Conservation (phyloP, 495 filamentous ascomycete species). For the Lasiosphaeriaceae sp. region DNA sequence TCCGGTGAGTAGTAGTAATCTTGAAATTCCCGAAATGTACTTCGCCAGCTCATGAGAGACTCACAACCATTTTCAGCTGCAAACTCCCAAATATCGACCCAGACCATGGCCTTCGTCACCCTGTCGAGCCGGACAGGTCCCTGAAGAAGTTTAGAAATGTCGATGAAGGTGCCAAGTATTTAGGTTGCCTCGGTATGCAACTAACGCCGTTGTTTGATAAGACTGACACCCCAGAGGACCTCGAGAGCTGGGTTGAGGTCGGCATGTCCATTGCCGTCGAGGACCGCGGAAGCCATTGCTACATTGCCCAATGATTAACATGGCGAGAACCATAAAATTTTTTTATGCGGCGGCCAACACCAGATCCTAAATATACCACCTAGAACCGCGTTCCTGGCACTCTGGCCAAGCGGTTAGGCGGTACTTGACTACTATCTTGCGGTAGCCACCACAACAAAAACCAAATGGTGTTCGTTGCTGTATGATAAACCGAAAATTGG, state of each 20-base stretch:
- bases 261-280: constrained; percentile 42
- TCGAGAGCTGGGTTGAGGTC: constrained; percentile 41
- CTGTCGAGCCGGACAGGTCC: constrained; percentile 67
- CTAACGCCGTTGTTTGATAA: constrained; percentile 59
- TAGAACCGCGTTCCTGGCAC: too few species aligned
- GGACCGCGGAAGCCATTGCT: constrained; percentile 36
- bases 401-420: too few species aligned
- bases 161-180: constrained; percentile 65
- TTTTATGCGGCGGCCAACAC: too few species aligned
- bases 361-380: too few species aligned
- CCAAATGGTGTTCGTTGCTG: too few species aligned
- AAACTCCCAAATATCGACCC: constrained; percentile 81
- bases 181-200: constrained; percentile 82
- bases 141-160: constrained; percentile 66
- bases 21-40: constrained; percentile 15
- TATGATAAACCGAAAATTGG: too few species aligned
- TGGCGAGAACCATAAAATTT: too few species aligned
- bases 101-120: constrained; percentile 65
- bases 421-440: too few species aligned
- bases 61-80: constrained; percentile 49
- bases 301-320: constrained; percentile 35
- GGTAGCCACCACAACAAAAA: too few species aligned
- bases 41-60: not conserved
- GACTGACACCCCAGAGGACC: constrained; percentile 17
- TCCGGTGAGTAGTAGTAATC: constrained; percentile 37